Evolutionary conservation across 805 yeast genomes (phyloP).

Genomic region (Candida coleopterorum): DNA sequence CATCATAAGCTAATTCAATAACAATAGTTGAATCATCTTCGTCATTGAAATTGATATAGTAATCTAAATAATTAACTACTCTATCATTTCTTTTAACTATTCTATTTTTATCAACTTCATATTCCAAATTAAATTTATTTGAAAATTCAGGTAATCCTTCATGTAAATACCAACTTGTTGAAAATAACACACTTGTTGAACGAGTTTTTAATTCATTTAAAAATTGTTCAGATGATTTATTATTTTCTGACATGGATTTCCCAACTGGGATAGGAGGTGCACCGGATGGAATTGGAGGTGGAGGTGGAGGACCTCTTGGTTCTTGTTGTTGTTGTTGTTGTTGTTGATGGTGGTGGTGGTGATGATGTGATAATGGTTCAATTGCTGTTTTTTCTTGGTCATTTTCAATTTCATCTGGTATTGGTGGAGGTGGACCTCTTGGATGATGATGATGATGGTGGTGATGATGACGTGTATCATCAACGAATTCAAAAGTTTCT

Average conservation of each 20-base stretch:
- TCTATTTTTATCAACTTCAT: constrained; percentile 59
- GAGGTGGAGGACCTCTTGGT: constrained; percentile 1
- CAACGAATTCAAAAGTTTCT: constrained; percentile 17
- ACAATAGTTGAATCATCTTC: constrained; percentile 55
- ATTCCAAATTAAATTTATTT: constrained; percentile 43
- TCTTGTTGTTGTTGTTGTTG: constrained; percentile 1
- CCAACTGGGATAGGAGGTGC: constrained; percentile 8
- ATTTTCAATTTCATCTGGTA: neutral
- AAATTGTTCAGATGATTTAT: constrained; percentile 15
- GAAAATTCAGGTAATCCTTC: constrained; percentile 55
- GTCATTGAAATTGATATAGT: constrained; percentile 69
- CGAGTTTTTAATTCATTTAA: constrained; percentile 25
- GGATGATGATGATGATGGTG: neutral
- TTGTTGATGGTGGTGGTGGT: constrained; percentile 3
- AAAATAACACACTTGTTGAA: constrained; percentile 20
- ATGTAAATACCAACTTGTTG: constrained; percentile 63
- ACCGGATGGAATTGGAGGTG: constrained; percentile 8
- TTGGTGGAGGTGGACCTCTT: constrained; percentile 8
- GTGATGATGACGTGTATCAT: neutral
- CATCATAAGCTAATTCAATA: constrained; percentile 54
- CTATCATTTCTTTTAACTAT: constrained; percentile 57
- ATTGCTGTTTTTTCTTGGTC: neutral
- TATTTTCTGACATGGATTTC: no score
- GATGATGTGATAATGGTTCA: neutral
- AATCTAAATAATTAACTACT: constrained; percentile 48